Base-by-base conservation (phyloP, 495 filamentous ascomycete species). In the Neurospora sp. region DNA sequence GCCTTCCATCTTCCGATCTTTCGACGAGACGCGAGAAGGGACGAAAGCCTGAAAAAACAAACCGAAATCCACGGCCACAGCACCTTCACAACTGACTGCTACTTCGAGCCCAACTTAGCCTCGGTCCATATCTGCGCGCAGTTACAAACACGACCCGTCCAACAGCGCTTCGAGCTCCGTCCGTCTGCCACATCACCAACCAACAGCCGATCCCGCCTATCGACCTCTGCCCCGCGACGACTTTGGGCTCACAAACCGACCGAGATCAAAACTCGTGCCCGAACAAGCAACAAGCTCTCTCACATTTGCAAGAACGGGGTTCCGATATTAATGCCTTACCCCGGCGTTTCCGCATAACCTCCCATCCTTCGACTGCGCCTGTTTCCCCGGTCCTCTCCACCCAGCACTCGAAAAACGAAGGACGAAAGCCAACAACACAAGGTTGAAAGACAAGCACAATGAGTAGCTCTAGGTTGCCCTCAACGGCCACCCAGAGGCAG, bases 401-500 rank as follows among this genome's bases (percentile, higher is more conserved):
- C 18, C 69, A 69, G 65, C 65, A 44, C 44, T 61, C 65, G 40
- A 69, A 73, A 27, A 3, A 35, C 71, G 35, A 73, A 40, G 16
- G 38, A 38, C 59, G 38, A 12, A 20, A 38, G 18, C 31, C 42
- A 18, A 38, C 70, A 3, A 14, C 69, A 61, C 22, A 31, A 41
- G 40, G 39, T 35, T 71, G 27, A 45, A 31, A 27, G 40, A 61
- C 39, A 27, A 18, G 22, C 40, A 71, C 20, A 35, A 65, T 65
- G 53, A 65, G 53, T 37, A 35, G 71, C 65, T 71, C 53, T 69
- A 74, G 39, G 41, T 75, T 77, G 75, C 78, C 78, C 35, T 74
- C 74, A 9, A 75, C 74, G 7, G 73, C 83, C 9, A 71, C 76
- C 69, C 89, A 91, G 81, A 88, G 87, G 79, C 73, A 77, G 69